Evolutionary conservation across 768 basidiomycete genomes (phyloP).

Genomic region (Cystobasidium ongulense): DNA sequence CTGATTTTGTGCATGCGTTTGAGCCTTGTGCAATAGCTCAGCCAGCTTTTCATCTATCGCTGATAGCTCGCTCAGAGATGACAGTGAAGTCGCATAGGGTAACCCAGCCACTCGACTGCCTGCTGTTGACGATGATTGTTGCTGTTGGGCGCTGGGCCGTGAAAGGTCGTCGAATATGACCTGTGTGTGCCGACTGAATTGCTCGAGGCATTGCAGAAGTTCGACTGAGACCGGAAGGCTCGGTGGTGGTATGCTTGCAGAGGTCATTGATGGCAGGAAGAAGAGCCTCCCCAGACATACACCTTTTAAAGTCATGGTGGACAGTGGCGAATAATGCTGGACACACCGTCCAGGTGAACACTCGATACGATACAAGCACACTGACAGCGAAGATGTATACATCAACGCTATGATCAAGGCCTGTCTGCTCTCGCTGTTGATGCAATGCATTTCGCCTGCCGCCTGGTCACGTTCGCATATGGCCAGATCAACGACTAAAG

Average conservation of each 20-base stretch:
- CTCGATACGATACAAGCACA: no score
- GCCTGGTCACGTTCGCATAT: neutral
- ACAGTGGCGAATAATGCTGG: neutral
- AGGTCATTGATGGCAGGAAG: neutral
- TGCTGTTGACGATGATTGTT: neutral
- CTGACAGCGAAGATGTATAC: no score
- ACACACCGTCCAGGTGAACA: no score
- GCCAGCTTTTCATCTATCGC: constrained; percentile 20
- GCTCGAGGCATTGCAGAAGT: constrained; percentile 1
- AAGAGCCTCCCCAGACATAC: no score
- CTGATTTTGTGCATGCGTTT: constrained; percentile 12
- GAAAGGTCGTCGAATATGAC: constrained; percentile 24
- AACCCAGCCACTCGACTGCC: neutral
- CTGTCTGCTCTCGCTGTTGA: no score
- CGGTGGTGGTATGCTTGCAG: neutral
- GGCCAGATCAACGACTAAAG: neutral
- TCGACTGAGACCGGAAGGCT: neutral
- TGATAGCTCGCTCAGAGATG: constrained; percentile 5
- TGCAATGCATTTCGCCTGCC: no score
- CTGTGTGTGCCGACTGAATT: neutral
- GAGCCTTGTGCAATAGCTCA: constrained; percentile 1
- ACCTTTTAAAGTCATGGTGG: no score
- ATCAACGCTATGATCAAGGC: no score
- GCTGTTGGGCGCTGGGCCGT: neutral
- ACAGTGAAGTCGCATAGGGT: neutral